Evolutionary conservation across 129 eudicot genomes (phyloP), one percentile per base, ranked within the genome.

Genomic region (Flaveria trinervia): DNA sequence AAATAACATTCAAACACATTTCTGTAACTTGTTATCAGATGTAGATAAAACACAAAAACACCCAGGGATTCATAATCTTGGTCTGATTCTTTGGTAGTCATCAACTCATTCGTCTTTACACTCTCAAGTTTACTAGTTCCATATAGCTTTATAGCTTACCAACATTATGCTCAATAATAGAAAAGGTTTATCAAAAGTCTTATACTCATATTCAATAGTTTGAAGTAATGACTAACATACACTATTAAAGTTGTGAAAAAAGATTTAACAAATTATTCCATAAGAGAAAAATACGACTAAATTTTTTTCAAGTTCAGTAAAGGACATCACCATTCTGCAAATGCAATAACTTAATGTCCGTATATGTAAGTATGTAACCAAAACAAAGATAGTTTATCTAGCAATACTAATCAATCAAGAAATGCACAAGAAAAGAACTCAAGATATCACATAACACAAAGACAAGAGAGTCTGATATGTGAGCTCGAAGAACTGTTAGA

Each of bases 401-500:
- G 77, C 45, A 54, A 3, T 33, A 33, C 18, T 33, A 44, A 7
- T 5, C 18, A 72, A 71, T 28, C 36, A 72, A 72, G 18, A 52
- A n/a, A 36, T 54, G 36, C 67, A 11, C 20, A 33, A 56, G 54
- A 18, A 36, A 39, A 12, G 22, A 22, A 18, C 39, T 36, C n/a
- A 18, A 56, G 39, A 22, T 56, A 56, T 36, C 52, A 56, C 68
- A 56, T 18, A 13, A 73, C 67, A 72, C 14, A 56, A 23, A 36
- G 6, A 73, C 30, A 18, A 18, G 7, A 55, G 36, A 33, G 39
- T 33, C 39, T 4, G 7, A 33, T 33, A 56, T 55, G 66, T 54
- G 44, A 82, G 55, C 39, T 54, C 48, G 2, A 9, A 48, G 23
- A 39, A 82, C 23, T 61, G 11, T 25, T 13, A 46, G 80, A 81